Conservation (phyloP, 805 yeast genomes). For the Nadsonia fulvescens region DNA sequence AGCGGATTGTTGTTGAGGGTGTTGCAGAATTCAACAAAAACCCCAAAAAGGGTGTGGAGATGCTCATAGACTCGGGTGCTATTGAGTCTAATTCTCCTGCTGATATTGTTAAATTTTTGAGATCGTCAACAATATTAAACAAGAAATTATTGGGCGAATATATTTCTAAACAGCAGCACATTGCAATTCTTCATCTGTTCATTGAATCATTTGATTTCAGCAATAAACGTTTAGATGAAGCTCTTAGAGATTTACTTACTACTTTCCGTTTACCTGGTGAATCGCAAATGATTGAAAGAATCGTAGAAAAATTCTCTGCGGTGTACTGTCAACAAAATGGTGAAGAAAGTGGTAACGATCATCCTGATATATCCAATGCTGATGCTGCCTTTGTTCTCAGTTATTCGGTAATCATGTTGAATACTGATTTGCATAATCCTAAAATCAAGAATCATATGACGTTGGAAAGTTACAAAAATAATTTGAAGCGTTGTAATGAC, state of each 20-base stretch:
- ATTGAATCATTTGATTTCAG: slow-evolving; percentile 56
- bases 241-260: slow-evolving; percentile 62
- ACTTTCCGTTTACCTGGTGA: slow-evolving; percentile 92
- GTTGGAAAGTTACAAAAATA: slow-evolving; percentile 59
- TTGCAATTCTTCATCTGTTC: slow-evolving; percentile 41
- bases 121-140: slow-evolving; percentile 65
- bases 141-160: slow-evolving; percentile 78
- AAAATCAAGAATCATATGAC: slow-evolving; percentile 86
- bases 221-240: slow-evolving; percentile 79
- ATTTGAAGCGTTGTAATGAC: slow-evolving; percentile 62
- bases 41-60: slow-evolving; percentile 57
- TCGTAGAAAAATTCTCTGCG: slow-evolving; percentile 72
- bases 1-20: slow-evolving; percentile 61
- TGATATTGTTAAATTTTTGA: slow-evolving; percentile 61
- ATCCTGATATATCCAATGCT: slow-evolving; percentile 38
- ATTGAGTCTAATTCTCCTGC: slow-evolving; percentile 28
- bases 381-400: slow-evolving; percentile 83
- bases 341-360: slow-evolving; percentile 28
- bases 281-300: slow-evolving; percentile 87
- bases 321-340: slow-evolving; percentile 33
- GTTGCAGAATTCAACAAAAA: slow-evolving; percentile 60
- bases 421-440: slow-evolving; percentile 87
- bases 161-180: slow-evolving; percentile 58
- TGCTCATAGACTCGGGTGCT: slow-evolving; percentile 47
- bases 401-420: slow-evolving; percentile 83